These are phyloP conservation scores for Tylopilus balloui DNA, from an alignment of 768 basidiomycete species.

Conservation along the genomic window DNA sequence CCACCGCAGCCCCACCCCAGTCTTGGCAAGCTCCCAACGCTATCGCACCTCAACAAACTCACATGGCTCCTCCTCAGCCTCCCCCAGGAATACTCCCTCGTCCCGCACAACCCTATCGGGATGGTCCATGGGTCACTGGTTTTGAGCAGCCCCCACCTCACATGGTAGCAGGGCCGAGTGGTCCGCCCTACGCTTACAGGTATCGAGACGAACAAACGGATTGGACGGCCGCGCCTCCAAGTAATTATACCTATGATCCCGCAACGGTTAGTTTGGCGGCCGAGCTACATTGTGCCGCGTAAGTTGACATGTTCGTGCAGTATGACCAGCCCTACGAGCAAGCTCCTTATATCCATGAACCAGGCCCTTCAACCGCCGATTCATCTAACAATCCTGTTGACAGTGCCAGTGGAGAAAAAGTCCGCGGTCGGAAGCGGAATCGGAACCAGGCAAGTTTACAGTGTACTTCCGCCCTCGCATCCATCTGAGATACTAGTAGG, in stretches of 20 bases:
- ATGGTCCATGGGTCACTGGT: slow-evolving; percentile 52
- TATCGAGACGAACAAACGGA: slow-evolving; percentile 56
- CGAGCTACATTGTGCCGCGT: not conserved
- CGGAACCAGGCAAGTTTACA: slow-evolving; percentile 47
- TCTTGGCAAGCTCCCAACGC: slow-evolving; percentile 60
- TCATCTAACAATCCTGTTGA: slow-evolving; percentile 33
- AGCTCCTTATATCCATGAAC: slow-evolving; percentile 53
- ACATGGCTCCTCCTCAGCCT: slow-evolving; percentile 45
- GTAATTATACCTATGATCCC: slow-evolving; percentile 53
- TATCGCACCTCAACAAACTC: slow-evolving; percentile 65
- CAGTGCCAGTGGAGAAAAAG: slow-evolving; percentile 37
- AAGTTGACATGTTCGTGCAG: slow-evolving; percentile 28
- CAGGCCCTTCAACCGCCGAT: slow-evolving; percentile 42
- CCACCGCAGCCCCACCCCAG: slow-evolving; percentile 50
- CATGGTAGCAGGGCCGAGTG: slow-evolving; percentile 43
- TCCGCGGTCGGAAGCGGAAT: slow-evolving; percentile 65
- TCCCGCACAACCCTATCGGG: slow-evolving; percentile 41
- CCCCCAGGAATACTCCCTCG: slow-evolving; percentile 45
- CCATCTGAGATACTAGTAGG: slow-evolving; percentile 31
- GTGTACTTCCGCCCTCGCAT: not conserved
- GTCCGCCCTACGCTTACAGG: slow-evolving; percentile 51
- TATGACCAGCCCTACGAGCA: slow-evolving; percentile 59
- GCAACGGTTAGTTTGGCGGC: slow-evolving; percentile 36
- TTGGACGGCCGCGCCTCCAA: slow-evolving; percentile 40
- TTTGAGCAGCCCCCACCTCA: slow-evolving; percentile 50